Base-by-base conservation (phyloP, 2,329 filamentous ascomycete species). In the Dothiorella sarmentorum region DNA sequence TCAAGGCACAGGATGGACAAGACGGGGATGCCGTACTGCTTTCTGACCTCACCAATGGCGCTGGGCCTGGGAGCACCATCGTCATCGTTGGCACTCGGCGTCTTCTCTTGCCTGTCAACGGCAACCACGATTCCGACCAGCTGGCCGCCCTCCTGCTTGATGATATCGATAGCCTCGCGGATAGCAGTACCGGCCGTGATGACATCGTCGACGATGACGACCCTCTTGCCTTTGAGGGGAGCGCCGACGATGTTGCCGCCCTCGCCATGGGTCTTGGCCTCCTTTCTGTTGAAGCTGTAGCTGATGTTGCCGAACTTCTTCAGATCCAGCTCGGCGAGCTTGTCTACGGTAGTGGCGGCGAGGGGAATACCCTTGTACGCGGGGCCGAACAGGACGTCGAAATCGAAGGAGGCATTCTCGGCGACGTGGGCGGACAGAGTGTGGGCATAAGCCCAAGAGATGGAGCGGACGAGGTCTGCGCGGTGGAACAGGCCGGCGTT, bases 301-400 rank as follows among this genome's bases (percentile, higher is more conserved):
- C 87, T 90, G 59, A 89, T 80, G 42, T 81, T 76, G 58, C 84
- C 84, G 75, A 88, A 94, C 62, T 80, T 83, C 52, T 77, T 75
- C 17, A 83, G 78, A 62, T 90, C 85, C 10, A 91, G 76, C 67
- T 86, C 82, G 56, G 85, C 83, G 11, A 97, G 83, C 73, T 91
- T 88, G 70, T 89, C 84, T 35, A 87, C 82, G 15, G 91, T 87
- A 2, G 89, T 83, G 15, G 88, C 86, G 43, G 89, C 89, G n/a
- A 97, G 84, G 1, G 92, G 91, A 64, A 97, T 96, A 43, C 94
- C 94, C 79, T 97, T 99, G 82, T 97, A 99, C 9, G 94, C 93
- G 2, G 94, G 93, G 15, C 85, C 92, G 74, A 97, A 97, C 69
- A 97, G 81, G 66, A 97, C 83, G 72, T 97, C 93, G 73, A 95